These are phyloP conservation scores for Mytilinidion resinicola DNA, from an alignment of 495 filamentous ascomycete genomes.

Conservation along the genomic window DNA sequence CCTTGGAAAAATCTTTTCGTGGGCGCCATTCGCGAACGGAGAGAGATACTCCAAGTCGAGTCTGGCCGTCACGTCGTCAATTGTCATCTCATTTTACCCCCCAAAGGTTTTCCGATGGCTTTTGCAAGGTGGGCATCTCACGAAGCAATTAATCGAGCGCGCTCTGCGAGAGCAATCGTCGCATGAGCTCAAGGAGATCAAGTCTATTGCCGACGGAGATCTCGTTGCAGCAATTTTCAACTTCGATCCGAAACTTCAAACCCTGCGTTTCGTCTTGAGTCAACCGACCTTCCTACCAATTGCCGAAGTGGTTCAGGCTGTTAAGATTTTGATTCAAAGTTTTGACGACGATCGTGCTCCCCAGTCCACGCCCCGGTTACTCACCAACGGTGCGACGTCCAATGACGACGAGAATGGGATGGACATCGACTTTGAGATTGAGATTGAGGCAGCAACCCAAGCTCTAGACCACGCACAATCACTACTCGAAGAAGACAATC, in stretches of 20 bases:
- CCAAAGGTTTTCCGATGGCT: slow-evolving; percentile 38
- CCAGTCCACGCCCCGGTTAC: background rate
- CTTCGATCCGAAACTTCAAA: slow-evolving; percentile 33
- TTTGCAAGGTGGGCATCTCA: slow-evolving; percentile 30
- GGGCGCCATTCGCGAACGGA: slow-evolving; percentile 16
- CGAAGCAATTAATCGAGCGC: slow-evolving; percentile 22
- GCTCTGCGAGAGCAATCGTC: slow-evolving; percentile 15
- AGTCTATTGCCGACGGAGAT: slow-evolving; percentile 23
- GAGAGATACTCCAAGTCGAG: slow-evolving; percentile 19
- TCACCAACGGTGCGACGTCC: slow-evolving; percentile 24
- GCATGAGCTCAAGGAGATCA: background rate
- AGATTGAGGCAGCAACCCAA: slow-evolving; percentile 27
- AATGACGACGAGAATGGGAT: slow-evolving; percentile 10
- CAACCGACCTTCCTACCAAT: slow-evolving; percentile 25
- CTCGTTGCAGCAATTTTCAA: slow-evolving; percentile 33
- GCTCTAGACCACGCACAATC: slow-evolving; percentile 34
- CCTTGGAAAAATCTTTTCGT: slow-evolving; percentile 49
- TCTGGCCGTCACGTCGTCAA: slow-evolving; percentile 8
- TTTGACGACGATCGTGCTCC: slow-evolving; percentile 22
- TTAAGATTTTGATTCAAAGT: slow-evolving; percentile 35
- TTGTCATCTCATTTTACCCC: slow-evolving; percentile 30
- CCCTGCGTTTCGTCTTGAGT: slow-evolving; percentile 32
- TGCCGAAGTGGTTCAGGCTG: slow-evolving; percentile 41
- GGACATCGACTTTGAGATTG: slow-evolving; percentile 28
- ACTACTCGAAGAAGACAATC: slow-evolving; percentile 30